Conservation (phyloP, 768 basidiomycete genomes). For the Boletus fagicola region DNA sequence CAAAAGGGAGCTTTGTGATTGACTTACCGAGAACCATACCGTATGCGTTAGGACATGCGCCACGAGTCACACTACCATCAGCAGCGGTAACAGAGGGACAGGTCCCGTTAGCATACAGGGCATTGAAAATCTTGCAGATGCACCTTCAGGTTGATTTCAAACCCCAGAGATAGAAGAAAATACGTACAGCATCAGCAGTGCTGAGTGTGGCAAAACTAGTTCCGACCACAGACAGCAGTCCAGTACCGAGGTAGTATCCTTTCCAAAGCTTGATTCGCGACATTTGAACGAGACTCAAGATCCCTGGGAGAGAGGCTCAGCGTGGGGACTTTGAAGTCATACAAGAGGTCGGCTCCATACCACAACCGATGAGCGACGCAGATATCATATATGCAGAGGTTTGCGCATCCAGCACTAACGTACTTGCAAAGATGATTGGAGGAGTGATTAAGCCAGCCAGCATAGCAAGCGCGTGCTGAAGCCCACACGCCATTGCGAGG, state of each 20-base stretch:
- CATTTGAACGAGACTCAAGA: conserved; percentile 77
- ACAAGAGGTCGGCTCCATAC: conserved; percentile 38
- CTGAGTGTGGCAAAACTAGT: conserved; percentile 78
- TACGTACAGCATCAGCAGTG: conserved; percentile 62
- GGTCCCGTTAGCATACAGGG: conserved; percentile 77
- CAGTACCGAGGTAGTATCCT: conserved; percentile 75
- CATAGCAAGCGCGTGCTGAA: conserved; percentile 81
- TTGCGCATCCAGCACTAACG: conserved; percentile 54
- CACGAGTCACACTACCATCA: conserved; percentile 59
- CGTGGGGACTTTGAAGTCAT: not conserved
- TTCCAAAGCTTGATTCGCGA: conserved; percentile 59
- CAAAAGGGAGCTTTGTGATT: not conserved
- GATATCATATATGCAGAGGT: conserved; percentile 79
- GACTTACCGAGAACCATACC: conserved; percentile 67
- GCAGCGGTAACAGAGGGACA: conserved; percentile 58
- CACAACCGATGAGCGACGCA: conserved; percentile 75
- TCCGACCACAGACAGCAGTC: conserved; percentile 77
- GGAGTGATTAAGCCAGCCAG: conserved; percentile 80
- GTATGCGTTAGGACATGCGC: conserved; percentile 75
- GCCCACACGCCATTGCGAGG: conserved; percentile 69
- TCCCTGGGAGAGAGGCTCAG: conserved; percentile 43
- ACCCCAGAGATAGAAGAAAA: not conserved
- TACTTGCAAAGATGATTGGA: conserved; percentile 73
- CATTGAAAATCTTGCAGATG: conserved; percentile 57
- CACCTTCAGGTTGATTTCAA: not conserved